Conservation (phyloP, 2,329 filamentous ascomycete species). For the Drechslera avenae region DNA sequence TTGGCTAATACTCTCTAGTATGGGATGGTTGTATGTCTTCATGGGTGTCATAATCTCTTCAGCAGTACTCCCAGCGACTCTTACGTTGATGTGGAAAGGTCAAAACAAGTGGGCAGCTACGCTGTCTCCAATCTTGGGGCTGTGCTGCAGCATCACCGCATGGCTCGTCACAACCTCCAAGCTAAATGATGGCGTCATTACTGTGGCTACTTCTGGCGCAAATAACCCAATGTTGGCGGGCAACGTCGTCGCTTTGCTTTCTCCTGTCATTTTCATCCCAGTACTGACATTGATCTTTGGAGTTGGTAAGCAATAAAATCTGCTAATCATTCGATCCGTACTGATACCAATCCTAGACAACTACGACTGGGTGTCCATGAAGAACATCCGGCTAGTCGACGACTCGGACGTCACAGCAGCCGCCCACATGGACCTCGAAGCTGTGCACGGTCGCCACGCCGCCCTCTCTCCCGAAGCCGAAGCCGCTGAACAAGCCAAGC, state of each 20-base stretch:
- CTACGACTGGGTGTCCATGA: conserved; percentile 87
- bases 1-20: conserved; percentile 43
- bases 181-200: conserved; percentile 42
- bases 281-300: conserved; percentile 72
- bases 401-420: conserved; percentile 72
- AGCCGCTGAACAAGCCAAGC: conserved; percentile 49
- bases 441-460: conserved; percentile 53
- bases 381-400: conserved; percentile 74
- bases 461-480: conserved; percentile 38
- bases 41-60: conserved; percentile 91
- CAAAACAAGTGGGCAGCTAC: conserved; percentile 78
- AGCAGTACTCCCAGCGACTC: conserved; percentile 79
- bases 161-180: conserved; percentile 46
- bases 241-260: conserved; percentile 80
- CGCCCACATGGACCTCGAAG: conserved; percentile 66
- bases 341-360: conserved; percentile 72
- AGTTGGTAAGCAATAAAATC: conserved; percentile 18
- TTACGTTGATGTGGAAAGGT: conserved; percentile 79
- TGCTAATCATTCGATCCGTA: conserved; percentile 25
- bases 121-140: conserved; percentile 69
- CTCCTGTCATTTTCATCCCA: conserved; percentile 75
- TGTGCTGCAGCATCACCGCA: conserved; percentile 67
- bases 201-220: conserved; percentile 60
- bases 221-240: conserved; percentile 84
- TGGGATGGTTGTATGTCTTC: conserved; percentile 86